Conservation (phyloP, 2,329 filamentous ascomycete species). For the Helicocarpus griseus region DNA sequence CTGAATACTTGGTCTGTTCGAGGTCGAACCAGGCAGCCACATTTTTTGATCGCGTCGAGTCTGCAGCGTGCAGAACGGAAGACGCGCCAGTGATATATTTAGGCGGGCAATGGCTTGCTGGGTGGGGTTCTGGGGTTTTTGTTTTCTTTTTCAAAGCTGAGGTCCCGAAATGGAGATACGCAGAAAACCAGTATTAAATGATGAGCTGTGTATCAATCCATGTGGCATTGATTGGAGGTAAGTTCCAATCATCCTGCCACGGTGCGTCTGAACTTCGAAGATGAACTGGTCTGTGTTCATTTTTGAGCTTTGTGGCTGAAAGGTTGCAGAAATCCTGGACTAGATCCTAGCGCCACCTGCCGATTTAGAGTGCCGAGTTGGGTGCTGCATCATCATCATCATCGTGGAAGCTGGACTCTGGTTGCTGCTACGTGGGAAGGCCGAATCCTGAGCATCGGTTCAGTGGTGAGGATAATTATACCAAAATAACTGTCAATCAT, state of each 20-base stretch:
- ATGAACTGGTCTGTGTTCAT: background rate
- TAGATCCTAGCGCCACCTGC: background rate
- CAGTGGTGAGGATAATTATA: background rate
- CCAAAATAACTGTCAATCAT: background rate
- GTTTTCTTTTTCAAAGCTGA: no score
- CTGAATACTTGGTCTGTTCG: background rate
- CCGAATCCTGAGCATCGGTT: background rate
- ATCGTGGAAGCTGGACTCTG: background rate
- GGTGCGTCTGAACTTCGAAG: background rate
- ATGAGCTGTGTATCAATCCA: background rate
- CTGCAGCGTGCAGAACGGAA: no score
- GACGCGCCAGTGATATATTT: background rate
- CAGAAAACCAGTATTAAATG: background rate
- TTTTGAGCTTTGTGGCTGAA: background rate
- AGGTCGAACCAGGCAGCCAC: background rate
- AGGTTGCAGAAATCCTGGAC: background rate
- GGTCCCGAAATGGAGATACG: background rate
- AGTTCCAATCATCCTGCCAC: background rate
- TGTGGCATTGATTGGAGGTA: background rate
- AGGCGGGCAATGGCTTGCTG: background rate
- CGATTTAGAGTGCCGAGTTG: background rate
- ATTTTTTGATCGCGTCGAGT: background rate
- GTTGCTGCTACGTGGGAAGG: background rate
- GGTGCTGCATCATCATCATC: background rate
- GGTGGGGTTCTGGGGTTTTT: background rate